Base-by-base conservation (phyloP, 228 moss, liverwort and hornwort species). In the Sphagnum magellanicum region DNA sequence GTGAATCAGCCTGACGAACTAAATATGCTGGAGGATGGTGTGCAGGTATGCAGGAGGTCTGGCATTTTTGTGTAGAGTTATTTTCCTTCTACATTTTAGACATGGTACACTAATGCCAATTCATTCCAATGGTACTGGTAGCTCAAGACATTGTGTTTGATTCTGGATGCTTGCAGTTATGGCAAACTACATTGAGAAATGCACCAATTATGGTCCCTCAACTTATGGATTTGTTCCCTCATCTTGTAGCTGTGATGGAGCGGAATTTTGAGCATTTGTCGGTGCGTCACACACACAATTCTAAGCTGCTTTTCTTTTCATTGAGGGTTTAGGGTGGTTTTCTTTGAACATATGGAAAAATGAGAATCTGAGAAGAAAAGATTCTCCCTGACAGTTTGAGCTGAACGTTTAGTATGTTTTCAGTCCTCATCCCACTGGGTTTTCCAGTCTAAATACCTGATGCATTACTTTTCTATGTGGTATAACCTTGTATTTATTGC, bases 1-100 rank as follows among this genome's bases (percentile, higher is more conserved):
- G 85, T 91, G 14, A 89, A 85, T 81, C 97, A 98, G 73, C 97
- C 93, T 52, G 97, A 98, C 66, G 97, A 93, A 78, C 85, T 98
- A 11, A 93, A 93, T 70, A 98, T 98, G 97, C 76, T 98, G 72
- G 97, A 98, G 77, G 97, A 98, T 78, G 97, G 97, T 63, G 90
- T 98, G 87, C 88, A 91, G 89, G 96, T 97, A 84, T 48, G 55
- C 13, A 16, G 7, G 17, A 60, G 32, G 48, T 64, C 50, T 47
- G 66, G 49, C 64, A 50, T 63, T 15, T 55, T 12, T 4, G 48
- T 8, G 15, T 13, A 46, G 49, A 17, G n/a, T 14, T 10, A n/a
- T 64, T 6, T 32, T 8, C 15, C 48, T 14, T 76, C 57, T 3
- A n/a, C 50, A 49, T 66, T 47, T 65, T 63, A 10, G 49, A 14